Base-by-base conservation (phyloP, 139 green algal genomes). In the Yamagishiella unicocca region DNA sequence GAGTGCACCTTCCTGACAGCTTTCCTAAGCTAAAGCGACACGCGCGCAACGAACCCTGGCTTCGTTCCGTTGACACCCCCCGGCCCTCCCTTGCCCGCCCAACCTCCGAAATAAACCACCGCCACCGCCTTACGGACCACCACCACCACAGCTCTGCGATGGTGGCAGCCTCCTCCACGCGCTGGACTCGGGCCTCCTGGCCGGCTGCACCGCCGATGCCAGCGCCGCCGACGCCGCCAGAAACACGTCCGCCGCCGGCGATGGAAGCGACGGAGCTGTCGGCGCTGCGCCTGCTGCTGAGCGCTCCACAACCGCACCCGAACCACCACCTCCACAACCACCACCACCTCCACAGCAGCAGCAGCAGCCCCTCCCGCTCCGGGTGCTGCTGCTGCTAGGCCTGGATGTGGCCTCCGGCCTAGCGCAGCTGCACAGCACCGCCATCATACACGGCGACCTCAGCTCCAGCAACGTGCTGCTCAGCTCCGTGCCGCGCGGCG, bases 381-480 rank as follows among this genome's bases (percentile, higher is more conserved):
- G 45, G 9, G 73, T 81, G 73, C 43, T 81, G 31, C 73, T 81
- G 73, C 42, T 81, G 14, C 27, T 81, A 45, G 73, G 45, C 7
- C 45, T 81, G n/a, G 73, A 81, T n/a, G 73, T 81, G 35, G 73
- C 73, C 29, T 3, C n/a, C 5, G 73, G 73, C 22, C 31, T 81
- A 9, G 27, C 19, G 43, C 73, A 81, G 45, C 73, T 81, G 25
- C 73, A 81, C 73, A 40, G 73, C n/a, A 64, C n/a, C 35, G n/a
- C 35, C 27, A 29, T 81, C 42, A 45, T 62, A 58, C 73, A 81
- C n/a, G 73, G 73, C 22, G 73, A 81, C 45, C 45, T 81, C 27
- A 64, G 42, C 73, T 66, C 45, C 42, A 35, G 27, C 73, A 81
- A 81, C 73, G 73, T 81, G 29, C 73, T 81, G 43, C 73, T 81